A percentile compares a stretch with the other conserved stretches of the same genome.
phyloP scores from a whole-genome alignment of 202 grass and related monocot species.

The Zoysia matrella region DNA sequence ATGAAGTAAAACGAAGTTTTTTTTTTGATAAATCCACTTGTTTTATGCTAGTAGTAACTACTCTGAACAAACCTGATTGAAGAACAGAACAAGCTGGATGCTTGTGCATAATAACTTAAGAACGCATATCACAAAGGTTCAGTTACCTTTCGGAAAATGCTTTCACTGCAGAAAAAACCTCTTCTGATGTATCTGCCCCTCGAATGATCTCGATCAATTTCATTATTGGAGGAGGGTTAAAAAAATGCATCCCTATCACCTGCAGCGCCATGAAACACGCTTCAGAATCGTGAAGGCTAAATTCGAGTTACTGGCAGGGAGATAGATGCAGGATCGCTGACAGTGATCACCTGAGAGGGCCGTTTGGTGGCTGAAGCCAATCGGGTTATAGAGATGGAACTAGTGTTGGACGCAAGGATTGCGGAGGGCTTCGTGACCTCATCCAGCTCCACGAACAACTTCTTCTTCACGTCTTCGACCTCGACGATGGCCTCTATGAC shows the following conservation, averaged over 20 bases:
- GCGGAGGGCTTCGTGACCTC: conserved; percentile 71
- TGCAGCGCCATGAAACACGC: conserved; percentile 29
- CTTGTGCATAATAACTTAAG: background rate
- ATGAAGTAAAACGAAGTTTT: background rate
- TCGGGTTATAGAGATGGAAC: conserved; percentile 90
- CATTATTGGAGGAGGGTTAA: conserved; percentile 97
- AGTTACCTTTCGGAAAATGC: conserved; percentile 76
- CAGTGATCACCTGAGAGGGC: conserved; percentile 63
- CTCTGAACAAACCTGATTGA: conserved; percentile 7
- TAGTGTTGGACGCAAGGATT: conserved; percentile 91
- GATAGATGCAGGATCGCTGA: conserved; percentile 20
- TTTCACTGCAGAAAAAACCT: conserved; percentile 73
- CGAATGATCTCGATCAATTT: conserved; percentile 92
- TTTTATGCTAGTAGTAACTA: conserved; percentile 8
- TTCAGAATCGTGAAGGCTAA: background rate
- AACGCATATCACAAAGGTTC: background rate
- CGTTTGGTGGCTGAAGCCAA: conserved; percentile 81
- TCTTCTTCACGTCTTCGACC: conserved; percentile 83
- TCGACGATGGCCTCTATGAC: conserved; percentile 92
- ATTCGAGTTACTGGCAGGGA: background rate
- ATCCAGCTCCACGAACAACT: conserved; percentile 77
- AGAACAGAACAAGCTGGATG: background rate
- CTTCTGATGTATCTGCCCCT: conserved; percentile 86
- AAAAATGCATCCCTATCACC: conserved; percentile 97
- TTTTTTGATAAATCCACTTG: conserved; percentile 7